Evolutionary conservation across 768 basidiomycete species (phyloP), one percentile per base, ranked within the genome.

Genomic region (Suillus spraguei): DNA sequence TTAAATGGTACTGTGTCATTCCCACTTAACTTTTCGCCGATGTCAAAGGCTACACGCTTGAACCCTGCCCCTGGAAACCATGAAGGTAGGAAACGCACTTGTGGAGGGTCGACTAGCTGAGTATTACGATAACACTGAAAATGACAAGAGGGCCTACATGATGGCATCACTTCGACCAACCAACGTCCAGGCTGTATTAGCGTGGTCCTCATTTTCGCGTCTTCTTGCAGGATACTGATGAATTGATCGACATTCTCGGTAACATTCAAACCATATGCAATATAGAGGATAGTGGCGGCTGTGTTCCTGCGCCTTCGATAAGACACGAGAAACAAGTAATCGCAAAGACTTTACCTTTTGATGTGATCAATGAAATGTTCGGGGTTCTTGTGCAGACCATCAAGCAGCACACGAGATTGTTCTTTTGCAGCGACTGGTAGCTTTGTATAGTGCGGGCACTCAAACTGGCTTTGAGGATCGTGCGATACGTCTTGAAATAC

Each of bases 31-130:
- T 70, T 65, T 28, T 17, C 24, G 6, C 65, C 55, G 33, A 66
- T 61, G 50, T 64, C 35, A 13, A 46, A 58, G 9, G 68, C 68
- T 33, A 11, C 63, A 32, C 49, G 62, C 58, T 70, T 65, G 52
- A 71, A 71, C 2, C 53, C 59, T 2, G 67, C 69, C 17, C 69
- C 65, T 9, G 71, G 71, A 16, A 70, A 13, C 71, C 70, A 71
- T 2, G 65, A 65, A 0, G 71, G 71, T 13, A 71, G 41, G 28
- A 56, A 56, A 56, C 55, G 55, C 39, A 56, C 55, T 39, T 8
- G 28, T 39, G 7, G 9, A 22, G 38, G 54, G 53, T 56, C 39
- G 24, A 16, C 16, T 39, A 24, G 35, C 24, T 39, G 3, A 56
- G 38, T 38, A 20, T 56, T 11, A 33, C 20, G 9, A 53, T n/a